These are phyloP conservation scores for Ceratobasidium theobromae DNA, from an alignment of 1,284 basidiomycete species.

Conservation along the genomic window DNA sequence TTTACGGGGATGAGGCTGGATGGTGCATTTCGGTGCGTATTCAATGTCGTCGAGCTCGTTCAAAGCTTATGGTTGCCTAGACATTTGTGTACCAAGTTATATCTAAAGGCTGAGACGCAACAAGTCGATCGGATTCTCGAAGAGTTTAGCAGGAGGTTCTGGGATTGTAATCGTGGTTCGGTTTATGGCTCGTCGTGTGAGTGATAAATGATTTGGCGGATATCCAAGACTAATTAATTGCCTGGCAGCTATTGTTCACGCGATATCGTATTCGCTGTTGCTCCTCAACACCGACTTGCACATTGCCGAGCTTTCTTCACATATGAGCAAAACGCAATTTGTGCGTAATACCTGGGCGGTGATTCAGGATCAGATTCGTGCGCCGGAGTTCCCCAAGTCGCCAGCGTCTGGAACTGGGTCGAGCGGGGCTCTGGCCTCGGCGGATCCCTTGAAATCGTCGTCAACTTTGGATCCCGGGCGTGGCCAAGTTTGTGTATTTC, in stretches of 20 bases:
- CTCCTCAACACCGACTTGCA: slow-evolving; percentile 97
- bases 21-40: slow-evolving; percentile 78
- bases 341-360: slow-evolving; percentile 88
- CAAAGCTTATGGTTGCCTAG: slow-evolving; percentile 47
- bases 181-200: slow-evolving; percentile 81
- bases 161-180: slow-evolving; percentile 82
- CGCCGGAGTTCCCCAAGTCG: slow-evolving; percentile 32
- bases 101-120: slow-evolving; percentile 94
- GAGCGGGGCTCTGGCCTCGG: neutral
- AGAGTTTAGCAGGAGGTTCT: slow-evolving; percentile 86
- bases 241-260: slow-evolving; percentile 79
- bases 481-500: neutral
- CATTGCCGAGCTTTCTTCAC: slow-evolving; percentile 82
- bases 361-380: slow-evolving; percentile 54
- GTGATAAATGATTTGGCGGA: slow-evolving; percentile 46
- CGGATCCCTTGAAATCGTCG: neutral
- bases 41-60: slow-evolving; percentile 45
- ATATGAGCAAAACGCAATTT: slow-evolving; percentile 95
- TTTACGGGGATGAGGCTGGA: slow-evolving; percentile 82
- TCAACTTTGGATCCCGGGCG: neutral
- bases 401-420: slow-evolving; percentile 9
- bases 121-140: slow-evolving; percentile 96
- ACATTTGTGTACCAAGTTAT: slow-evolving; percentile 86
- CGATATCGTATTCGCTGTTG: slow-evolving; percentile 88
- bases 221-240: neutral